These are phyloP conservation scores for Rhynchosporium secalis DNA, from an alignment of 2,329 filamentous ascomycete genomes.

Conservation along the genomic window DNA sequence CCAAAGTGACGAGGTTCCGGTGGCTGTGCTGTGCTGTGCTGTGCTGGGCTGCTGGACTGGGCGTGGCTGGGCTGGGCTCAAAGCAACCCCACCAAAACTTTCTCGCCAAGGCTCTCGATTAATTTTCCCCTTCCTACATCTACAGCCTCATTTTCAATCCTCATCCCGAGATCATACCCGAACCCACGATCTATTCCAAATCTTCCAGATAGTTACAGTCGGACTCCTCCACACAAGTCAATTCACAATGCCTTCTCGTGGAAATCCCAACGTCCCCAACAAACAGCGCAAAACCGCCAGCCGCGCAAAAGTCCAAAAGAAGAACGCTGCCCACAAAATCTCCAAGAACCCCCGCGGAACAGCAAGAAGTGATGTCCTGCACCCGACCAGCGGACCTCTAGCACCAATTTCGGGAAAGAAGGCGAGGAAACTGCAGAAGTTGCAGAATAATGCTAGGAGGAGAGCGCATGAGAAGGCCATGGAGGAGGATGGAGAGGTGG, in stretches of 20 bases:
- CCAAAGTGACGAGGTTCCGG: constrained; percentile 10
- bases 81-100: constrained; percentile 18
- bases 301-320: constrained; percentile 38
- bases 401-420: constrained; percentile 40
- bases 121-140: constrained; percentile 5
- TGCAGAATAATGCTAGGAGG: constrained; percentile 37
- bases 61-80: background rate
- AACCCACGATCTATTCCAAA: background rate
- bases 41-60: too few species aligned
- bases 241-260: constrained; percentile 39
- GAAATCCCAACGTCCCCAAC: constrained; percentile 41
- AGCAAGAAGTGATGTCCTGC: constrained; percentile 35
- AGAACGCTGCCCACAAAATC: constrained; percentile 34
- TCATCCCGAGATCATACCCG: constrained; percentile 4
- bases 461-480: constrained; percentile 39
- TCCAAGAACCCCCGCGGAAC: constrained; percentile 39
- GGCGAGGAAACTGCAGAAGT: constrained; percentile 39
- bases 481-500: constrained; percentile 37
- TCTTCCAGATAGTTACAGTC: background rate
- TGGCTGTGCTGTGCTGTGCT: constrained; percentile 9
- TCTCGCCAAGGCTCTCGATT: constrained; percentile 9
- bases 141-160: constrained; percentile 4
- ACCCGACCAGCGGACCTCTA: constrained; percentile 38
- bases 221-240: too few species aligned
- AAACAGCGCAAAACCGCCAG: constrained; percentile 38